phyloP scores from a whole-genome alignment of 202 grass and related monocot species.

The Musa balbisiana region DNA sequence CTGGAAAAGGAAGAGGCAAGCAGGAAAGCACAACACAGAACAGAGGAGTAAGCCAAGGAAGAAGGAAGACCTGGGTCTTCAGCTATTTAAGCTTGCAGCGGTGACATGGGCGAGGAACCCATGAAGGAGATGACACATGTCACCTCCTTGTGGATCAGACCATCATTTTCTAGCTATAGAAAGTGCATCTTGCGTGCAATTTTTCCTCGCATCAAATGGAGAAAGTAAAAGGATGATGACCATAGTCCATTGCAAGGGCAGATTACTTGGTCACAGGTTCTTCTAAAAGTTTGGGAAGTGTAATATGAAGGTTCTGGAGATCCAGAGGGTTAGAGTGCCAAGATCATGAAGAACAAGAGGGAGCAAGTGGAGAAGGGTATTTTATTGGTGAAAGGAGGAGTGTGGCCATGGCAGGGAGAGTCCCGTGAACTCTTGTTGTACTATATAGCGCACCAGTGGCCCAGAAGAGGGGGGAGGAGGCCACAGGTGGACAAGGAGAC shows the following conservation, averaged over 20 bases:
- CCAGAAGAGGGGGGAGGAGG: neutral
- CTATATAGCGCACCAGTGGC: neutral
- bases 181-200: neutral
- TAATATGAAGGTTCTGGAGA: conserved; percentile 3
- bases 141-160: neutral
- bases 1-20: neutral
- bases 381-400: neutral
- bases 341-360: neutral
- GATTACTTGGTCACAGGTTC: neutral
- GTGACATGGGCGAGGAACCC: conserved; percentile 9
- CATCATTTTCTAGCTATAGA: neutral
- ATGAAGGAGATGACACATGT: conserved; percentile 34
- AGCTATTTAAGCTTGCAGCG: conserved; percentile 21
- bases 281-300: neutral
- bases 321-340: neutral
- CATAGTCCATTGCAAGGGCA: neutral
- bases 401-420: conserved; percentile 3
- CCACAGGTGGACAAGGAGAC: conserved; percentile 3
- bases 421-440: neutral
- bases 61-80: conserved; percentile 20
- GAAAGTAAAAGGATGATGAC: neutral
- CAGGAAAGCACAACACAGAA: conserved; percentile 1
- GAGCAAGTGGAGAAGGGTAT: neutral
- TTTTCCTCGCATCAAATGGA: conserved; percentile 35
- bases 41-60: neutral